Conservation (phyloP, 495 filamentous ascomycete species). For the Penicillium fimorum region DNA sequence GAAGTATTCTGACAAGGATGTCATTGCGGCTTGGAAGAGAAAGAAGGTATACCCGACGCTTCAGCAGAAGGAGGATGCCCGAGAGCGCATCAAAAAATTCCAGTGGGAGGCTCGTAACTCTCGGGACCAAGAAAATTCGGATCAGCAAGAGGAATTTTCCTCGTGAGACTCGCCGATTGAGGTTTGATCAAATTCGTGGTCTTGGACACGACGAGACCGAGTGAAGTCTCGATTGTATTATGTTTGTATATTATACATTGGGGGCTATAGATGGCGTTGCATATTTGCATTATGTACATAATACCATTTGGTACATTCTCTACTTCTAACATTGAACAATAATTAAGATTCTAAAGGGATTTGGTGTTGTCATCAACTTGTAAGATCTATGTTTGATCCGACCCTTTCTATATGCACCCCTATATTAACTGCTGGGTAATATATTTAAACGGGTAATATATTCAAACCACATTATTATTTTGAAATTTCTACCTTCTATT, state of each 20-base stretch:
- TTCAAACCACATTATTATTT: background rate
- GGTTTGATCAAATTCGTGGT: background rate
- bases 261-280: conserved; percentile 11
- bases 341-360: background rate
- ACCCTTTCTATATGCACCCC: no score
- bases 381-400: background rate
- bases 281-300: conserved; percentile 16
- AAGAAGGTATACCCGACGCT: conserved; percentile 24
- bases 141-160: background rate
- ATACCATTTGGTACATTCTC: conserved; percentile 16
- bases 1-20: conserved; percentile 32
- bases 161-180: background rate
- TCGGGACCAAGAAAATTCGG: background rate
- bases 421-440: background rate
- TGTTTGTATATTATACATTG: conserved; percentile 18
- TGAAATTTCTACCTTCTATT: background rate
- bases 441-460: background rate
- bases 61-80: conserved; percentile 23
- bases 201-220: background rate
- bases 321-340: conserved; percentile 2
- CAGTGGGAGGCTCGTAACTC: background rate
- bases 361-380: background rate
- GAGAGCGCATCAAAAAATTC: conserved; percentile 11
- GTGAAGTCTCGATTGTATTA: conserved; percentile 19
- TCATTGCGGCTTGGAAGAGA: conserved; percentile 14